Evolutionary conservation across 2,329 filamentous ascomycete genomes (phyloP).

Genomic region (Xylariaceae sp.): DNA sequence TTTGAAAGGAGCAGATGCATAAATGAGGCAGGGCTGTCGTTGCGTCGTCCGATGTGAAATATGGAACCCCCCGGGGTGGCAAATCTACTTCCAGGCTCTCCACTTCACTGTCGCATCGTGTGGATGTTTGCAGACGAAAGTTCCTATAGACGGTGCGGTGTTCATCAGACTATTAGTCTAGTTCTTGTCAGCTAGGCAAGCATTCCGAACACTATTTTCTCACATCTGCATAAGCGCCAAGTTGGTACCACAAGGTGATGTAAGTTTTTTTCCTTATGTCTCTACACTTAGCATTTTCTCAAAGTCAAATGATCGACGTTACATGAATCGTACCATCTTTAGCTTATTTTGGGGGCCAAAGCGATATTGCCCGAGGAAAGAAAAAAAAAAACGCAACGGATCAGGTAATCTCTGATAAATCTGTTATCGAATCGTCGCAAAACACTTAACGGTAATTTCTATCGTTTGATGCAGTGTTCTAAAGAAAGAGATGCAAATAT

Average conservation of each 20-base stretch:
- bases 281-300: constrained; percentile 1
- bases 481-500: too few relatives aligned
- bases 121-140: too few relatives aligned
- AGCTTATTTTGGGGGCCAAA: constrained; percentile 15
- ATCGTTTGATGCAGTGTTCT: too few relatives aligned
- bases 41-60: background rate
- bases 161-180: too few relatives aligned
- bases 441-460: too few relatives aligned
- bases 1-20: constrained; percentile 1
- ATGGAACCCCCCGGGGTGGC: background rate
- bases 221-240: too few relatives aligned
- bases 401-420: constrained; percentile 22
- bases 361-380: background rate
- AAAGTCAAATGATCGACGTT: constrained; percentile 22
- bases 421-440: too few relatives aligned
- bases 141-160: too few relatives aligned
- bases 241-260: too few relatives aligned
- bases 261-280: too few relatives aligned
- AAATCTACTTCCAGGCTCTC: background rate
- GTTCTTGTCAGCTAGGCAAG: too few relatives aligned
- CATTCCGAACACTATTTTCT: too few relatives aligned
- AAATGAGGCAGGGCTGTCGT: constrained; percentile 10
- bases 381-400: constrained; percentile 6
- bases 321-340: constrained; percentile 30
- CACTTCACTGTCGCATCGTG: background rate